These are phyloP conservation scores for Ilex aquifolium DNA, from an alignment of 257 asterid genomes.

Conservation along the genomic window DNA sequence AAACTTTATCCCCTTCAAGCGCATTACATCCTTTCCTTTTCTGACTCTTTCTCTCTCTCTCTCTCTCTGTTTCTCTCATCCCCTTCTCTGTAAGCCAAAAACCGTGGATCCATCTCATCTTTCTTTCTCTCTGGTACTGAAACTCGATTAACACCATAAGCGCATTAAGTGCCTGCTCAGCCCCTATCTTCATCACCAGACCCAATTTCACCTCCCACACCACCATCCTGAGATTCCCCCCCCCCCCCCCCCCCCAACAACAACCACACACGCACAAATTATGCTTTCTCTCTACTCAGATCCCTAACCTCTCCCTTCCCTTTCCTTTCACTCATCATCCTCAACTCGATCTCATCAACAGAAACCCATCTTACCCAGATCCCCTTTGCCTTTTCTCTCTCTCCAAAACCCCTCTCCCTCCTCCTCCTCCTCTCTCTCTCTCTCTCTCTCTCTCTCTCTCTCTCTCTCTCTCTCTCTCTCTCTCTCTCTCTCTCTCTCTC, in stretches of 20 bases:
- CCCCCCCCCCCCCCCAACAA: not conserved
- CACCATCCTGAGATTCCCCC: not conserved
- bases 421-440: not conserved
- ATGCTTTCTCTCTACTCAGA: constrained; percentile 8
- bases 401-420: no score
- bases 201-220: no score
- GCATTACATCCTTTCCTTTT: no score
- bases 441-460: not conserved
- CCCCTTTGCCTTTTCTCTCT: constrained; percentile 3
- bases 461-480: not conserved
- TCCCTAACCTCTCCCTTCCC: constrained; percentile 8
- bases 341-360: not conserved
- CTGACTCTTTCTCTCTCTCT: no score
- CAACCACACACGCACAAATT: not conserved
- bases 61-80: no score
- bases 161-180: no score
- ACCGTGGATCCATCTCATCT: no score
- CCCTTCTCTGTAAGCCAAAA: no score
- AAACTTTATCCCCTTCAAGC: no score
- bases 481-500: not conserved
- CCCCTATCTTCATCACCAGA: no score
- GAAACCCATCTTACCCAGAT: constrained; percentile 30
- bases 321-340: not conserved
- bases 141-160: no score
- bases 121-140: no score